Percentiles rank a stretch among this genome's conserved stretches.
Evolutionary conservation across 768 basidiomycete genomes (phyloP).

Genomic region (Mycena belliarum): DNA sequence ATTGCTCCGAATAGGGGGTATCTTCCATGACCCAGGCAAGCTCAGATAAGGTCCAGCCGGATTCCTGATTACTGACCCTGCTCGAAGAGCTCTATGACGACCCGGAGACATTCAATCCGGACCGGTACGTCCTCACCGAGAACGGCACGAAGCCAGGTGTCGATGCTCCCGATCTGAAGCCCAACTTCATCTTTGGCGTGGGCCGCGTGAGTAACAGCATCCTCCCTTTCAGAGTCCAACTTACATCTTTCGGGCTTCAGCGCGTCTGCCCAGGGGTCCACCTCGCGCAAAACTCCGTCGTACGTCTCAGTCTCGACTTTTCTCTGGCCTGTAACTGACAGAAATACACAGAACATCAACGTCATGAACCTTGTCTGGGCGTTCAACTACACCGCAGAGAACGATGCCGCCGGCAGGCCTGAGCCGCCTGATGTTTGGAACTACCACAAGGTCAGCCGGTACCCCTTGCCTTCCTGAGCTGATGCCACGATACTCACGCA

Average conservation of each 20-base stretch:
- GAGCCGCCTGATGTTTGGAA: constrained; percentile 16
- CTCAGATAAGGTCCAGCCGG: not conserved
- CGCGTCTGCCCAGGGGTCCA: constrained; percentile 13
- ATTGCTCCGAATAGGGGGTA: not conserved
- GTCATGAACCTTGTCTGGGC: constrained; percentile 33
- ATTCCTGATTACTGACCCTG: not conserved
- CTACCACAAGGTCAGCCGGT: constrained; percentile 20
- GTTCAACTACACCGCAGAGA: constrained; percentile 26
- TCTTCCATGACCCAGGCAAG: constrained; percentile 14
- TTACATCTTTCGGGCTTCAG: no score
- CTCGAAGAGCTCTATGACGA: constrained; percentile 10
- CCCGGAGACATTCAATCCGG: constrained; percentile 9
- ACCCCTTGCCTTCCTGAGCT: not conserved
- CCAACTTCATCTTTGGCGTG: not conserved
- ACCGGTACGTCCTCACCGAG: constrained; percentile 10
- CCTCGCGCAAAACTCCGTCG: constrained; percentile 8
- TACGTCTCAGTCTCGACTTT: not conserved
- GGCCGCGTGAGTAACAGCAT: not conserved
- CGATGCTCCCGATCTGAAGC: not conserved
- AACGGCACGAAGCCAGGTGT: constrained; percentile 12
- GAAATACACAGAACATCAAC: constrained; percentile 20
- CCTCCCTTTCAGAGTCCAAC: no score
- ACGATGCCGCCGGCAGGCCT: constrained; percentile 1
- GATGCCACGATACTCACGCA: not conserved
- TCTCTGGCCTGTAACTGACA: no score